Evolutionary conservation across 2,329 filamentous ascomycete genomes (phyloP), one percentile per base, ranked within the genome.

Genomic region (Capronia americana): DNA sequence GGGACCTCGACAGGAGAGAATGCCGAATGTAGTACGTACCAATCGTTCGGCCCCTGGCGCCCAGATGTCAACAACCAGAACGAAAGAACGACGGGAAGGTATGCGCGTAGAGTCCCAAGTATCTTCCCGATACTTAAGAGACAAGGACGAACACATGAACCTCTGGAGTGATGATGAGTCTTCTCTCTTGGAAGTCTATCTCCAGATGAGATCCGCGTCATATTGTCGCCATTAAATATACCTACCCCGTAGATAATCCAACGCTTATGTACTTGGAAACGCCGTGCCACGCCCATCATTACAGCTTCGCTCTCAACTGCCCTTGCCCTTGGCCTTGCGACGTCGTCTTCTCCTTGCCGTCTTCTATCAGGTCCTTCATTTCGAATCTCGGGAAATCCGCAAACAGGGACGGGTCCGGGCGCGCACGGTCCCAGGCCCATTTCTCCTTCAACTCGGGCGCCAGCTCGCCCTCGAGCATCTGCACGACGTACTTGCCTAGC

Each of bases 381-480:
- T 89, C 86, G 3, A 79, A 79, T 56, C 83, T 80, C 7, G 87
- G 87, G 75, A 81, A 89, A 73, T 86, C 85, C 7, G 83, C 79
- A 71, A 86, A 87, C 11, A 80, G 72, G 1, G 79, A 76, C 2
- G 80, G 75, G 70, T 87, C 84, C 1, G 87, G 86, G 24, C 85
- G 77, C 72, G 86, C 83, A 12, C 87, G 81, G 74, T 90, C 86
- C 81, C 81, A 83, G 11, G 73, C 69, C 83, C 83, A 85, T 57
- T 83, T 71, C 23, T 78, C 70, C 8, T 61, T 69, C 53, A 82
- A 72, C 30, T 81, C 79, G 1, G 75, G 69, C 30, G 75, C 76
- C 30, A 85, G 74, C 0, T 70, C 77, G 1, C 80, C 80, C 70
- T 83, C 80, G 4, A 84, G 67, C 38, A 80, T 80, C 68, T 83